Evolutionary conservation across 2,329 filamentous ascomycete species (phyloP).

Genomic region (Rosellinia necatrix): DNA sequence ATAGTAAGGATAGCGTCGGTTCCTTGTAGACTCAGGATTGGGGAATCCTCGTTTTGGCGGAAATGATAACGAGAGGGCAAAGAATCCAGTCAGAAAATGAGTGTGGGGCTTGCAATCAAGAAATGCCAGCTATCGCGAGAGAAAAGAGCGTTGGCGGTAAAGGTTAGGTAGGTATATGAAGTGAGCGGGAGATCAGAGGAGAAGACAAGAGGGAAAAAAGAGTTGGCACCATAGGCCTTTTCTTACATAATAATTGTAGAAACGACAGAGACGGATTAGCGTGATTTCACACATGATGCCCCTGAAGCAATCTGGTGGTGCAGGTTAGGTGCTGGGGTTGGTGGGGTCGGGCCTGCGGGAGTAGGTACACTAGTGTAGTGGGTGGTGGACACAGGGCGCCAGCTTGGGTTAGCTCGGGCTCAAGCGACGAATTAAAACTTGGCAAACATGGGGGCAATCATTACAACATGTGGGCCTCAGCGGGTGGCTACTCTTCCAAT

Average conservation of each 20-base stretch:
- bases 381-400: too few species aligned
- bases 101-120: constrained; percentile 19
- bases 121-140: constrained; percentile 9
- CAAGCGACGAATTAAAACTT: too few species aligned
- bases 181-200: neutral
- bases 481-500: neutral
- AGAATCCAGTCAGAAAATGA: constrained; percentile 27
- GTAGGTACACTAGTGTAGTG: neutral
- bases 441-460: neutral
- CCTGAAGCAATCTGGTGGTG: constrained; percentile 16
- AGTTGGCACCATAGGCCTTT: constrained; percentile 11
- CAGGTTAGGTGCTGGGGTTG: constrained; percentile 11
- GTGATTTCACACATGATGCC: constrained; percentile 1
- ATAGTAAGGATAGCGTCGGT: neutral
- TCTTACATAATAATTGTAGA: neutral
- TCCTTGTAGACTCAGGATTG: neutral
- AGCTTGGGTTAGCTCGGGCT: too few species aligned
- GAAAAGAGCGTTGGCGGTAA: constrained; percentile 17
- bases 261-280: constrained; percentile 6
- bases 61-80: constrained; percentile 28
- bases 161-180: neutral
- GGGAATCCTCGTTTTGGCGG: constrained; percentile 16
- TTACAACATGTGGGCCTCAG: neutral
- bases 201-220: constrained; percentile 9
- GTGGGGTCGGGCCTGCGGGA: too few species aligned